A percentile compares a stretch with the other conserved stretches of the same genome.
Evolutionary conservation across 2,329 filamentous ascomycete genomes (phyloP).

Genomic region (Calonectria naviculata): DNA sequence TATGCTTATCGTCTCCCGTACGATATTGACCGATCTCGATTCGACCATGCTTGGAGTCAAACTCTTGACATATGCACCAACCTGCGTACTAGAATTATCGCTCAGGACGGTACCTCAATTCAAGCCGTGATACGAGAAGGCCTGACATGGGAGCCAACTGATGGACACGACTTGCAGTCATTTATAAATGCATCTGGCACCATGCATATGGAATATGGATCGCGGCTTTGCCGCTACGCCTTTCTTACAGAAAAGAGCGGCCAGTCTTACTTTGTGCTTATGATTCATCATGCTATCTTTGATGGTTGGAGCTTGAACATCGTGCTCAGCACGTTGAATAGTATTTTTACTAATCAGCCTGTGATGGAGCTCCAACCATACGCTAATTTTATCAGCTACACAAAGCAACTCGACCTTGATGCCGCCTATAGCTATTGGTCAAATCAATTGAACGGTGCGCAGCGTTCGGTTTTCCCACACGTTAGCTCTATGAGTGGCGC

Average conservation of each 20-base stretch:
- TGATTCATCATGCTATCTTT: conserved; percentile 4
- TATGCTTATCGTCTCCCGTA: not conserved
- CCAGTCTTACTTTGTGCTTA: not conserved
- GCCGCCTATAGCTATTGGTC: not conserved
- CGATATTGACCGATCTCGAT: not conserved
- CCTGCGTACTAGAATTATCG: conserved; percentile 2
- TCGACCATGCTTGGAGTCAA: not conserved
- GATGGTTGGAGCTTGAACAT: conserved; percentile 13
- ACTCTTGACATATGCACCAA: not conserved
- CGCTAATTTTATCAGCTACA: conserved; percentile 4
- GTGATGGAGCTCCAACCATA: not conserved
- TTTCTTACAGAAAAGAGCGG: not conserved
- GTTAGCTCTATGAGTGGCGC: not conserved
- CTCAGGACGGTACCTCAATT: not conserved
- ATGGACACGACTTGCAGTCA: not conserved
- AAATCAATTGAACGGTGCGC: not conserved
- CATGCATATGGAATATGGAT: not conserved
- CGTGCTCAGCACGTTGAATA: not conserved
- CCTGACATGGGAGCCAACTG: not conserved
- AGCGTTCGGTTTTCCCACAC: not conserved
- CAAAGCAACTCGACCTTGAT: not conserved
- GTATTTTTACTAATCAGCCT: not conserved
- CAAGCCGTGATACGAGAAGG: conserved; percentile 1
- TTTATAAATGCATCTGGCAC: not conserved
- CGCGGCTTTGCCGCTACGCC: not conserved